Percentiles rank a stretch among this genome's conserved stretches.
phyloP scores from a whole-genome alignment of 1,284 basidiomycete genomes.

The Stereum hirsutum region DNA sequence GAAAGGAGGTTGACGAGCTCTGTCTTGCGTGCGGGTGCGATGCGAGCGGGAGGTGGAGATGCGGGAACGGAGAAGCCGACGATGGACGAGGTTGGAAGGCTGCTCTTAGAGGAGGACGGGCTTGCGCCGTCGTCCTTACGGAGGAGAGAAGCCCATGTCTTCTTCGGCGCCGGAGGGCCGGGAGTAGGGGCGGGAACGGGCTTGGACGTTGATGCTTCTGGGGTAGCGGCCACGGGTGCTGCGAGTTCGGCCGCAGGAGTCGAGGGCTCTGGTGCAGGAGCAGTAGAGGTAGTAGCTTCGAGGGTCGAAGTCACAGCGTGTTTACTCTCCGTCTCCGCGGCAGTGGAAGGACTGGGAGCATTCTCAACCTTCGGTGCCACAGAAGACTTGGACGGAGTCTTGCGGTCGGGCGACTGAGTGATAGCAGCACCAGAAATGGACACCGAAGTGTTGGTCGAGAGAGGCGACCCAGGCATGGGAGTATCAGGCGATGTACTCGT shows the following conservation, averaged over 20 bases:
- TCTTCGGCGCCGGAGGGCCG: slow-evolving; percentile 34
- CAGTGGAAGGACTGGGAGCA: too few species aligned
- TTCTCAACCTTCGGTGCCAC: slow-evolving; percentile 11
- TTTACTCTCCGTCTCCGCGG: slow-evolving; percentile 2
- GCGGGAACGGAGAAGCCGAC: slow-evolving; percentile 63
- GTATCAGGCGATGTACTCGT: slow-evolving; percentile 34
- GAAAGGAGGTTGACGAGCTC: slow-evolving; percentile 51
- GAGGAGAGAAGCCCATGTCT: slow-evolving; percentile 75
- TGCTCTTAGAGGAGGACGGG: slow-evolving; percentile 25
- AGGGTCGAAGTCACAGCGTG: too few species aligned
- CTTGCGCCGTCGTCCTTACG: slow-evolving; percentile 24
- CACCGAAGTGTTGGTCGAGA: slow-evolving; percentile 51
- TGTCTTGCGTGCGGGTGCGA: slow-evolving; percentile 37
- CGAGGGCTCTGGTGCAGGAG: slow-evolving; percentile 7
- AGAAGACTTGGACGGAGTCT: slow-evolving; percentile 11
- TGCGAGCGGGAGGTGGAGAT: slow-evolving; percentile 19
- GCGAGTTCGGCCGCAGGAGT: slow-evolving; percentile 11
- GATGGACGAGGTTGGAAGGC: slow-evolving; percentile 53
- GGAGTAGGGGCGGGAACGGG: slow-evolving; percentile 19
- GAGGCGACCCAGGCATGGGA: slow-evolving; percentile 45
- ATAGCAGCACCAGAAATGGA: slow-evolving; percentile 23
- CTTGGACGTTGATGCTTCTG: slow-evolving; percentile 13
- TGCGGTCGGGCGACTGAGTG: slow-evolving; percentile 10
- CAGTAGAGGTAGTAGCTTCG: neutral
- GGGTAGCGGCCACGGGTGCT: slow-evolving; percentile 7